Conservation (phyloP, 345 rosid genomes). For the Clausena lansium region DNA sequence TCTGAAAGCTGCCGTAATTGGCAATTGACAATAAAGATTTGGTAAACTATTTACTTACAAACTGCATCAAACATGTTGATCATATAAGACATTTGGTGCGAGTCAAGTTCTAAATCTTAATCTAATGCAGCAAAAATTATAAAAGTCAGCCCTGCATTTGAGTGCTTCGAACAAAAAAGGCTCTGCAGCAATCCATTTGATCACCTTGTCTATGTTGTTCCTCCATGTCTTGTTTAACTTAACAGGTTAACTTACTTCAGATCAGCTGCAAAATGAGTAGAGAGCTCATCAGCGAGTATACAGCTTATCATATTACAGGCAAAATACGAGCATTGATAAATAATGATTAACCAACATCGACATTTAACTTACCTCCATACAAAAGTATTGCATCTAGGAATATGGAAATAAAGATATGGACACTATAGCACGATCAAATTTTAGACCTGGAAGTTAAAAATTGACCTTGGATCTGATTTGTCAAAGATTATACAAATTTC, state of each 20-base stretch:
- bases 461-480: background rate
- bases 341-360: background rate
- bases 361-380: no score
- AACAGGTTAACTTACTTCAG: background rate
- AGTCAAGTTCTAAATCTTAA: background rate
- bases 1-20: background rate
- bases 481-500: background rate
- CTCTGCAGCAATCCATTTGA: background rate
- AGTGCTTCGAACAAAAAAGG: background rate
- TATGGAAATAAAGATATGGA: background rate
- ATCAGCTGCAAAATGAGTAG: conserved; percentile 9
- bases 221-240: background rate
- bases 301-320: background rate
- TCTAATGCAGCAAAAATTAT: background rate
- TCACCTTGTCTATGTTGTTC: background rate
- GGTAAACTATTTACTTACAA: no score
- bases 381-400: background rate
- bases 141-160: background rate
- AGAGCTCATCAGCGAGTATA: background rate
- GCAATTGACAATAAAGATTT: background rate
- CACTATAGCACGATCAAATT: background rate
- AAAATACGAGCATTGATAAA: background rate
- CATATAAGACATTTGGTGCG: background rate
- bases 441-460: background rate
- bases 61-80: background rate